Percentiles rank a stretch among this genome's conserved stretches.
These are phyloP conservation scores for Chalciporus sp. DNA, from an alignment of 1,284 basidiomycete genomes.

Conservation along the genomic window DNA sequence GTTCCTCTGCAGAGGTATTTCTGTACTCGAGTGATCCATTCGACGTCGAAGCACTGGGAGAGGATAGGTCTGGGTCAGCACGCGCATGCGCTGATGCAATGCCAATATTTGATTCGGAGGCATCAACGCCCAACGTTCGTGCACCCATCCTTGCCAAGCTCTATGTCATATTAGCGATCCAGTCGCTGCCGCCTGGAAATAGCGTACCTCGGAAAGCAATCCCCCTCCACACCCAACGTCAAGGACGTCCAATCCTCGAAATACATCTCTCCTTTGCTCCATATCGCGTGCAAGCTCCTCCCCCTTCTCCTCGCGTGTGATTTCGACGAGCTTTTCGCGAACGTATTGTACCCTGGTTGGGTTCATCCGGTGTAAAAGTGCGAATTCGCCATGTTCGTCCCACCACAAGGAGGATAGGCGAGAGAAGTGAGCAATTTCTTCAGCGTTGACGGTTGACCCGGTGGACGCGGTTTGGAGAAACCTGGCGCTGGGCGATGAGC, in stretches of 20 bases:
- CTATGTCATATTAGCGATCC: conserved; percentile 41
- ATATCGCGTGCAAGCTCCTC: conserved; percentile 34
- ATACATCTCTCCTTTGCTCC: conserved; percentile 39
- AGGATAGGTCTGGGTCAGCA: conserved; percentile 66
- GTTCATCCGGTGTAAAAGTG: conserved; percentile 94
- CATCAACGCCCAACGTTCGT: conserved; percentile 87
- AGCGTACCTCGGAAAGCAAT: conserved; percentile 81
- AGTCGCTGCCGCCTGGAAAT: conserved; percentile 5
- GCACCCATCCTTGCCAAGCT: conserved; percentile 89
- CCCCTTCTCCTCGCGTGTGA: conserved; percentile 53
- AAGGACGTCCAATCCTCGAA: conserved; percentile 69
- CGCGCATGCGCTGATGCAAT: conserved; percentile 86
- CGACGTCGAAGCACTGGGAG: conserved; percentile 7
- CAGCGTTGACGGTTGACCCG: conserved; percentile 60
- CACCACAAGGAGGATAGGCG: conserved; percentile 93
- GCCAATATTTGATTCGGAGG: conserved; percentile 83
- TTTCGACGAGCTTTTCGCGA: conserved; percentile 73
- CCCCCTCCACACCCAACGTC: conserved; percentile 97
- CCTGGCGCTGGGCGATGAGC: conserved; percentile 11
- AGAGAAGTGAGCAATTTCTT: conserved; percentile 93
- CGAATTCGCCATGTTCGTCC: conserved; percentile 94
- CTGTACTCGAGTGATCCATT: conserved; percentile 56
- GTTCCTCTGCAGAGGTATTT: conserved; percentile 80
- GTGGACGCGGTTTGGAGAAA: conserved; percentile 26
- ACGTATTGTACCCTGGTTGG: conserved; percentile 87